These are phyloP conservation scores for Penicillium sp. DNA, from an alignment of 2,329 filamentous ascomycete genomes.

Conservation along the genomic window DNA sequence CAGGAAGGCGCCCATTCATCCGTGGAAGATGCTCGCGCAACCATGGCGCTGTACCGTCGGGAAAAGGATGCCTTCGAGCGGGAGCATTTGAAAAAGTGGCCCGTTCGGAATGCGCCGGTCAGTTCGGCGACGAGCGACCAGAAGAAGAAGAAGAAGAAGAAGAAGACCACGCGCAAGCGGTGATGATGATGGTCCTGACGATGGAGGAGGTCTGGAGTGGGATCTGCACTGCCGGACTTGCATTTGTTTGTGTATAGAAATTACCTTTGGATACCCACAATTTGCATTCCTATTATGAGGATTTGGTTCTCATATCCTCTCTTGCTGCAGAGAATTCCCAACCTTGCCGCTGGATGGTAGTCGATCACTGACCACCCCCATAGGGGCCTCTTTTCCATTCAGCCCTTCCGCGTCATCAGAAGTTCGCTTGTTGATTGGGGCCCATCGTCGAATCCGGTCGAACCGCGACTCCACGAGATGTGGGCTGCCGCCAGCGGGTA, in stretches of 20 bases:
- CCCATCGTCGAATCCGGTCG: no score
- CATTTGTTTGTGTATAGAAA: constrained; percentile 10
- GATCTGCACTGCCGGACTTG: background rate
- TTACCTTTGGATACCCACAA: constrained; percentile 27
- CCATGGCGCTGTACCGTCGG: constrained; percentile 84
- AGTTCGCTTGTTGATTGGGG: no score
- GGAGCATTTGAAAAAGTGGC: constrained; percentile 71
- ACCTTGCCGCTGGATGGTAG: no score
- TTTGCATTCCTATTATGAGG: constrained; percentile 14
- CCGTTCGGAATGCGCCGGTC: constrained; percentile 43
- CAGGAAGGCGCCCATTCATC: constrained; percentile 63
- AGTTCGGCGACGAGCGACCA: constrained; percentile 36
- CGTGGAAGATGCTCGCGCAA: constrained; percentile 78
- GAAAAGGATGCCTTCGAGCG: constrained; percentile 84
- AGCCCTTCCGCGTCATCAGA: no score
- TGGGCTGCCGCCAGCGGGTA: no score
- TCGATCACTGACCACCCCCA: no score
- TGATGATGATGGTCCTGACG: constrained; percentile 27
- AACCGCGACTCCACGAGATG: no score
- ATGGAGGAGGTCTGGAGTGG: background rate
- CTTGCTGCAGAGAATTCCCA: background rate
- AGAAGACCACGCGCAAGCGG: constrained; percentile 49
- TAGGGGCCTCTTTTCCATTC: no score
- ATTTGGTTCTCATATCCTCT: background rate
- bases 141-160: constrained; percentile 52